Base-by-base conservation (phyloP, 2,329 filamentous ascomycete genomes). In the Beauveria asiatica region DNA sequence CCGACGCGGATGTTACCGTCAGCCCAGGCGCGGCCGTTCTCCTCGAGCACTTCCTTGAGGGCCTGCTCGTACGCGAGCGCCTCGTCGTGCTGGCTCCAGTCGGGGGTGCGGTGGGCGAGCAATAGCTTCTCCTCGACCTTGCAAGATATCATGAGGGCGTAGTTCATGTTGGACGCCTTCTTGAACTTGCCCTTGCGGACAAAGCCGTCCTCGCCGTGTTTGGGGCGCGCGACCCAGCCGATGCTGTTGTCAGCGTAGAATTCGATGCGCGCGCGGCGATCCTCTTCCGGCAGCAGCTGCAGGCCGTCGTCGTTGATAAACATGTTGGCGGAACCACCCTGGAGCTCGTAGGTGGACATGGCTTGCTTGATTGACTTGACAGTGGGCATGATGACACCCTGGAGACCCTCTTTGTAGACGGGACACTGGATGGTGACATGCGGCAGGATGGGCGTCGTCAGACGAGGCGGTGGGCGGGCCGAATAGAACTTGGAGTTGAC, bases 401-500 rank as follows among this genome's bases (percentile, higher is more conserved):
- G 69, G 57, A 75, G 67, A 17, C 73, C 72, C 62, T 76, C 74
- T 60, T 76, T 76, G 67, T 76, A 76, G 1, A 76, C 74, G 7
- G 74, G 74, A 70, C 73, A 72, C 63, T 76, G 73, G n/a, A 75
- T 73, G 2, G 73, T 75, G 46, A 75, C 68, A 89, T 93, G 64
- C 90, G 88, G 88, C 17, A 92, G 79, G 27, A 77, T 69, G 7
- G 74, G 68, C 1, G 73, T 75, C 60, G 82, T 81, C 30, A 92
- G 73, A 52, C 88, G 78, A 21, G 81, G 81, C 1, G 87, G 85
- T 9, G 86, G 80, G n/a, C 80, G 78, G 1, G 88, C 90, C 0
- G 90, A 93, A 75, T 88, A 94, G 76, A 87, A 93, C 71, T 88
- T 89, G 68, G 88, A 91, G 79, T 94, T 94, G 67, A 81, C 75